These are phyloP conservation scores for Akebia trifoliata DNA, from an alignment of 164 flowering plant genomes.

Conservation along the genomic window DNA sequence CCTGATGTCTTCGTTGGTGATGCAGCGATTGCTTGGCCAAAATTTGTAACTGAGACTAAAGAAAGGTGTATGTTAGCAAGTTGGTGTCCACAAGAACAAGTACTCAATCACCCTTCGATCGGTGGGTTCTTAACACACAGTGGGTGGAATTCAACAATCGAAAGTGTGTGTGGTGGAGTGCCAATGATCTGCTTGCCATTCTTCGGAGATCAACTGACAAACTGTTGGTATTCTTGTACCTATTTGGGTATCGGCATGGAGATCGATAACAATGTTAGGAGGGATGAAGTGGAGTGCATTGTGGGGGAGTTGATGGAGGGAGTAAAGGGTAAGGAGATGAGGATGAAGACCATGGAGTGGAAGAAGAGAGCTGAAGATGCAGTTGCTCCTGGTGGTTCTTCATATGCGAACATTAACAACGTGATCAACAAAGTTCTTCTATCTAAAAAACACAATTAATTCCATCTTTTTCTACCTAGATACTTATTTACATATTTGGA, in stretches of 20 bases:
- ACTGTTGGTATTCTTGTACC: conserved; percentile 26
- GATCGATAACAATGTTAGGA: conserved; percentile 30
- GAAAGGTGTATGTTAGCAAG: conserved; percentile 17
- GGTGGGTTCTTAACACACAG: conserved; percentile 36
- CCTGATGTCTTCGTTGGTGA: conserved; percentile 22
- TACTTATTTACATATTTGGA: too few relatives aligned
- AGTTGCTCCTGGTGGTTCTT: conserved; percentile 8
- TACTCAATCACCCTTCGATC: conserved; percentile 28
- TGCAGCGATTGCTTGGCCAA: conserved; percentile 17
- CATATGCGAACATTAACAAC: conserved; percentile 13
- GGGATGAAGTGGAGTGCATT: conserved; percentile 27
- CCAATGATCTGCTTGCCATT: conserved; percentile 41
- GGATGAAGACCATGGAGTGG: conserved; percentile 20
- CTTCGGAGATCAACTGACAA: conserved; percentile 39
- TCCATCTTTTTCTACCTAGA: too few relatives aligned
- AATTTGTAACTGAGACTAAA: conserved; percentile 19
- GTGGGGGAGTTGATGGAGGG: conserved; percentile 38
- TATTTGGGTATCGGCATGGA: conserved; percentile 38
- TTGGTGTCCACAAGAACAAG: conserved; percentile 37
- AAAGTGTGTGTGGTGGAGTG: conserved; percentile 32
- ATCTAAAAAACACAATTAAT: not conserved
- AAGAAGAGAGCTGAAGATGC: conserved; percentile 17
- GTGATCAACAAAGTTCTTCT: not conserved
- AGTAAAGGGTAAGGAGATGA: conserved; percentile 18
- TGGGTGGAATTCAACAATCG: conserved; percentile 23